These are phyloP conservation scores for Hyphopichia fennica DNA, from an alignment of 1,139 yeast genomes.

Conservation along the genomic window DNA sequence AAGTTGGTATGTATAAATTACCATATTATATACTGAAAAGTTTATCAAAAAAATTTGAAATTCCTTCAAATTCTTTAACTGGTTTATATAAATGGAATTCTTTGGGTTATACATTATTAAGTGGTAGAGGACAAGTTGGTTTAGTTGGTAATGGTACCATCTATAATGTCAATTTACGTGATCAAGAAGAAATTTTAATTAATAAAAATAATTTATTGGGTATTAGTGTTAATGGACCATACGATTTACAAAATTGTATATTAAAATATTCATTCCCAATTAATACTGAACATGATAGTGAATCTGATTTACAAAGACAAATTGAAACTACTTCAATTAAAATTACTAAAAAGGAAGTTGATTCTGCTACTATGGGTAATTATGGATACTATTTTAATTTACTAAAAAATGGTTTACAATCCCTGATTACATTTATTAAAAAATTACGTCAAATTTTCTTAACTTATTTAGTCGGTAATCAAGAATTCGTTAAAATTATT, in stretches of 20 bases:
- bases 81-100: conserved; percentile 36
- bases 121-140: conserved; percentile 61
- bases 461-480: conserved; percentile 29
- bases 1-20: conserved; percentile 30
- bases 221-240: conserved; percentile 51
- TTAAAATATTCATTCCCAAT: conserved; percentile 23
- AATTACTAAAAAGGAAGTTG: conserved; percentile 1
- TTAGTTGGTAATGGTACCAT: conserved; percentile 59
- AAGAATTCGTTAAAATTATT: conserved; percentile 44
- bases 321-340: conserved; percentile 1
- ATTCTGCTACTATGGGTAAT: background rate
- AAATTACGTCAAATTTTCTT: background rate
- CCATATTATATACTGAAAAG: conserved; percentile 43
- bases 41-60: conserved; percentile 24
- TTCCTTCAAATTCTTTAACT: conserved; percentile 25
- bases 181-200: conserved; percentile 50
- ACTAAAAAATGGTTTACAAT: conserved; percentile 1
- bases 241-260: conserved; percentile 42
- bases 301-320: conserved; percentile 1
- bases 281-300: background rate
- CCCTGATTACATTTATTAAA: conserved; percentile 2
- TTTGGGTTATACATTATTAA: conserved; percentile 46
- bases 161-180: conserved; percentile 45
- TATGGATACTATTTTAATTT: conserved; percentile 1
- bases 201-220: conserved; percentile 51